Evolutionary conservation across 257 asterid genomes (phyloP), one percentile per base, ranked within the genome.

Genomic region (Solanum chaucha): DNA sequence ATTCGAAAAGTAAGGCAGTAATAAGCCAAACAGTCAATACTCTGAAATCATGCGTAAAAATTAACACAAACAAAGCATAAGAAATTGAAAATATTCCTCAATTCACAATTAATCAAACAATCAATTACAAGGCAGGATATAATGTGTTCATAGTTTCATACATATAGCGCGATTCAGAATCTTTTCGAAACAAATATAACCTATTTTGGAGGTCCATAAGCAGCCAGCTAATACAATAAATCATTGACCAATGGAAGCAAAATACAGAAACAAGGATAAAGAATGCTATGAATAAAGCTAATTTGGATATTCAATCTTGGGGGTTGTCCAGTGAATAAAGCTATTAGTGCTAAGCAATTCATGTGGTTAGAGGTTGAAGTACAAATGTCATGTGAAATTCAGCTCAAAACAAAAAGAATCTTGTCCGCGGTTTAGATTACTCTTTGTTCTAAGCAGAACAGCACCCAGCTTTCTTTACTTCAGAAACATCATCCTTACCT

Each of bases 391-490:
- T 75, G 35, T 38, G 35, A 44, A 28, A 8, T 28, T 81, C 35
- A 28, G 85, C 85, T 28, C 67, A 81, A 81, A 48, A 17, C 44
- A 81, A 81, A 81, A 51, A 81, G 85, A 81, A 46, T 30, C 85
- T 80, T 10, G 10, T 46, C 41, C 15, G 32, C 65, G 12, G 6
- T 44, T 26, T 26, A 28, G 61, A 46, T 80, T 80, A 28, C 68
- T 28, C 67, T 28, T 80, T 28, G 70, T 44, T 34, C 35, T 38
- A 85, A 68, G 87, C 67, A 85, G 87, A 85, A 36, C 88, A 86
- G 55, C 88, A 86, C 58, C 86, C 86, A 6, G 86, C 86, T 83
- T 83, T 83, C 86, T 83, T 83, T 64, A 83, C 86, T 58, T 36
- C 88, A 36, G 83, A 28, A 34, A 30, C 58, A 51, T 86, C 88